Base-by-base conservation (phyloP, 2,329 filamentous ascomycete genomes). In the Aspergillus latus region DNA sequence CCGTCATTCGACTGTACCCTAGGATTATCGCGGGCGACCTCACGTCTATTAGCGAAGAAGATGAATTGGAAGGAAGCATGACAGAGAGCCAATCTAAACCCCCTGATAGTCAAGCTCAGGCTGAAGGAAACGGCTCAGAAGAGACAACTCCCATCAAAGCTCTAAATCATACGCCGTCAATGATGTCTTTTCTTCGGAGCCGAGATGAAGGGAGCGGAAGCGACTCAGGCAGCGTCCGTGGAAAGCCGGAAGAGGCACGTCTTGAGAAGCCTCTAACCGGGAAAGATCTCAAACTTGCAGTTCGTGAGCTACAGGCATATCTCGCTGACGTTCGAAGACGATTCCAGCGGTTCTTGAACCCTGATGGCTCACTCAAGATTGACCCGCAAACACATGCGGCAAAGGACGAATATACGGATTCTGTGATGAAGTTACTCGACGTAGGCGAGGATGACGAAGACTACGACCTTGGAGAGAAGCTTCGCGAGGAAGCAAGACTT, bases 1-100 rank as follows among this genome's bases (percentile, higher is more conserved):
- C 90, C 49, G 94, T 97, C 2, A 86, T 99, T 59, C 85, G 84
- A 40, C 75, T 97, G 8, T 99, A 92, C 64, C 94, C 94, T 1
- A 86, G 81, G 58, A 80, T 86, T 7, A 95, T 99, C 62, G 89
- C 93, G 0, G 94, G 94, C 0, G 85, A 90, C 26, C 75, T 96
- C 1, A 92, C 91, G 0, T 82, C 79, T 1, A 78, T 86, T 62
- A 79, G 81, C 21, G 80, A 78, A 34, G 77, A 83, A 7, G 62
- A 62, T 3, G 72, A 73, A 6, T 72, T 75, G 15, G 67, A 70
- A 45, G 68, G 67, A 16, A 60, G 59, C 34, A 63, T 55, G 9
- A 56, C 62, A 37, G 60, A 69, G 44, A 61, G 59, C 2, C 63
- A 62, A 10, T 46, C 61, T 9, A 70, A 71, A 39, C 42, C 62